Evolutionary conservation across 306 rosid species (phyloP).

Genomic region (Cucumis hystrix): DNA sequence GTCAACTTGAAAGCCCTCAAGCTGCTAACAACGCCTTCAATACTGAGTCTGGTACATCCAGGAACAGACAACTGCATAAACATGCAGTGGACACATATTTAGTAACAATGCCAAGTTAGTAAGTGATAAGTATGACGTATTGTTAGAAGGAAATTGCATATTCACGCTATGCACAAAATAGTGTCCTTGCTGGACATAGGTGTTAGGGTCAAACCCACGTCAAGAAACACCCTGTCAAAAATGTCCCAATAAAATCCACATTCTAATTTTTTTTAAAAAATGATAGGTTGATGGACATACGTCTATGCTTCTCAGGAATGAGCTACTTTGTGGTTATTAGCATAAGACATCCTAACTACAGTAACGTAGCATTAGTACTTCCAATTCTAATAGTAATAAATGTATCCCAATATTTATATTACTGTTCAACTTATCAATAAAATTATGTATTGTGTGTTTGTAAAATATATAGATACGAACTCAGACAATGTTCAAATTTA

Average conservation of each 20-base stretch:
- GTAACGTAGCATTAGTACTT: neutral
- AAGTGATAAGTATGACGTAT: neutral
- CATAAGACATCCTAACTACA: neutral
- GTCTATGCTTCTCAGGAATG: neutral
- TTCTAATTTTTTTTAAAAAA: neutral
- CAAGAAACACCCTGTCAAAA: neutral
- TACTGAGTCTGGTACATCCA: constrained; percentile 52
- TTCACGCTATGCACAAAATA: neutral
- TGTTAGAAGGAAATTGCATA: neutral
- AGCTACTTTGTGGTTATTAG: neutral
- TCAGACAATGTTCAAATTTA: neutral
- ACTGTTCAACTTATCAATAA: neutral
- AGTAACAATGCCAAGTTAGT: neutral
- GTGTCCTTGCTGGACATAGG: neutral
- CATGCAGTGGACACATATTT: neutral
- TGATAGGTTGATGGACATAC: neutral
- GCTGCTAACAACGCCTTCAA: constrained; percentile 38
- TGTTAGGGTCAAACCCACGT: neutral
- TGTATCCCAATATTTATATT: neutral
- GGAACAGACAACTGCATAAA: constrained; percentile 46
- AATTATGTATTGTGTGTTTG: neutral
- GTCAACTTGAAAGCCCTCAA: constrained; percentile 33
- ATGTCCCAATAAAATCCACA: neutral
- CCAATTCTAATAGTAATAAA: neutral
- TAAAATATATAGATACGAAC: neutral